A percentile compares a stretch with the other conserved stretches of the same genome.
Conservation (phyloP, 192 early-diverging fungal genomes). For the Coemansia sp. region DNA sequence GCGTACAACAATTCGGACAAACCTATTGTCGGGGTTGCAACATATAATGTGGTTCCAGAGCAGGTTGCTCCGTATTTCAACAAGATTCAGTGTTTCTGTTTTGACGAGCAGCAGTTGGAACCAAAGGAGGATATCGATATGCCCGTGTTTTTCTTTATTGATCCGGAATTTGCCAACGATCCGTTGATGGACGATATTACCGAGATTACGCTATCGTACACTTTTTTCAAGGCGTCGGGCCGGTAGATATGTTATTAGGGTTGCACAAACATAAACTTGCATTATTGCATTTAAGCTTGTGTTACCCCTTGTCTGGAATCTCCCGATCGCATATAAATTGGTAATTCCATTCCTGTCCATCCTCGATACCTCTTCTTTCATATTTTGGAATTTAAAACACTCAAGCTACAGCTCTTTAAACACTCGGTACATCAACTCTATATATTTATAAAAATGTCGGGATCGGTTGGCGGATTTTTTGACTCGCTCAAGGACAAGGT, state of each 20-base stretch:
- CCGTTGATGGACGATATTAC: slow-evolving; percentile 93
- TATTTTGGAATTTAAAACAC: no score
- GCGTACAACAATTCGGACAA: slow-evolving; percentile 83
- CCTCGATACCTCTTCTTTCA: neutral
- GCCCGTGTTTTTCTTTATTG: slow-evolving; percentile 97
- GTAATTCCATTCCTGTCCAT: neutral
- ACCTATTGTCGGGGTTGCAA: slow-evolving; percentile 92
- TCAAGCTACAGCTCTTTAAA: neutral
- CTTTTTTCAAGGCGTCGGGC: slow-evolving; percentile 79
- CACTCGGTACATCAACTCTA: neutral
- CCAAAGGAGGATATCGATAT: slow-evolving; percentile 92
- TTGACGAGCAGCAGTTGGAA: slow-evolving; percentile 93
- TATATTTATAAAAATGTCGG: neutral
- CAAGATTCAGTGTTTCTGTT: slow-evolving; percentile 99
- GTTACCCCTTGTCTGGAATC: neutral
- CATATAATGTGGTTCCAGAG: slow-evolving; percentile 92
- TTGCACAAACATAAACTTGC: neutral
- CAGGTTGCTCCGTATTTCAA: slow-evolving; percentile 96
- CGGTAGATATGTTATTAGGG: slow-evolving; percentile 6
- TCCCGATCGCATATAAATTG: neutral
- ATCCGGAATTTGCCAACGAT: slow-evolving; percentile 93
- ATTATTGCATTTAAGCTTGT: slow-evolving; percentile 2
- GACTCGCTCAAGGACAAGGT: slow-evolving; percentile 49
- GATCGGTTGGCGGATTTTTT: slow-evolving; percentile 20
- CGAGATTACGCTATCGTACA: slow-evolving; percentile 90